Evolutionary conservation across 2,329 filamentous ascomycete genomes (phyloP).

Genomic region (Ophiostoma montium): DNA sequence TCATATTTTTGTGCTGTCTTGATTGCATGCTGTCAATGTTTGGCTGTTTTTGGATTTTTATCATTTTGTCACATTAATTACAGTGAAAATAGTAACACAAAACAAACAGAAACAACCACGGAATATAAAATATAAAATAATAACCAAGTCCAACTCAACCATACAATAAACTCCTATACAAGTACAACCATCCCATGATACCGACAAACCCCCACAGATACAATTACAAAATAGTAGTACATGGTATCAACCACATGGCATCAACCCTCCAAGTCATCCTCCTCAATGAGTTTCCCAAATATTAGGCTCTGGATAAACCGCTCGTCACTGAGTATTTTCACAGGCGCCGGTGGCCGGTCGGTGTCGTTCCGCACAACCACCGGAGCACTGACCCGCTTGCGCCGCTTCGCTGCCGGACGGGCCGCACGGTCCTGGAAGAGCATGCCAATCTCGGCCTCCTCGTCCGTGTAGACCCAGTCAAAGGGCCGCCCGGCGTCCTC

Average conservation of each 20-base stretch:
- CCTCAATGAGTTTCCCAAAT: conserved; percentile 61
- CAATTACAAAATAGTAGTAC: neutral
- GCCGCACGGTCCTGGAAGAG: conserved; percentile 3
- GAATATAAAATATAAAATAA: neutral
- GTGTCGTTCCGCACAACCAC: conserved; percentile 16
- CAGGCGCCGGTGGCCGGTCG: conserved; percentile 17
- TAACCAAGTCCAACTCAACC: too few relatives aligned
- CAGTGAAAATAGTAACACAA: too few relatives aligned
- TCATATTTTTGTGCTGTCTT: too few relatives aligned
- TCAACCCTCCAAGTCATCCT: conserved; percentile 29
- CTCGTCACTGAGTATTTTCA: conserved; percentile 67
- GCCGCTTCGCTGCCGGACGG: conserved; percentile 19
- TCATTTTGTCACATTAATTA: too few relatives aligned
- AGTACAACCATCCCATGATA: neutral
- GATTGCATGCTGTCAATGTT: too few relatives aligned
- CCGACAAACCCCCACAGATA: neutral
- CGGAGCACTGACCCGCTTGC: conserved; percentile 26
- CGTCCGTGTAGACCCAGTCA: conserved; percentile 71
- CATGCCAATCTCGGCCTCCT: conserved; percentile 27
- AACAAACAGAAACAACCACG: too few relatives aligned
- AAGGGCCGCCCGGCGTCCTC: conserved; percentile 37
- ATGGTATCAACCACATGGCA: neutral
- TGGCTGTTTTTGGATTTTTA: too few relatives aligned
- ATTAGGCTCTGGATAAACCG: conserved; percentile 89
- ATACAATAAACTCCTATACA: neutral